Percentiles rank a stretch among this genome's conserved stretches.
These are phyloP conservation scores for Myxozyma neglecta DNA, from an alignment of 805 yeast genomes.

Conservation along the genomic window DNA sequence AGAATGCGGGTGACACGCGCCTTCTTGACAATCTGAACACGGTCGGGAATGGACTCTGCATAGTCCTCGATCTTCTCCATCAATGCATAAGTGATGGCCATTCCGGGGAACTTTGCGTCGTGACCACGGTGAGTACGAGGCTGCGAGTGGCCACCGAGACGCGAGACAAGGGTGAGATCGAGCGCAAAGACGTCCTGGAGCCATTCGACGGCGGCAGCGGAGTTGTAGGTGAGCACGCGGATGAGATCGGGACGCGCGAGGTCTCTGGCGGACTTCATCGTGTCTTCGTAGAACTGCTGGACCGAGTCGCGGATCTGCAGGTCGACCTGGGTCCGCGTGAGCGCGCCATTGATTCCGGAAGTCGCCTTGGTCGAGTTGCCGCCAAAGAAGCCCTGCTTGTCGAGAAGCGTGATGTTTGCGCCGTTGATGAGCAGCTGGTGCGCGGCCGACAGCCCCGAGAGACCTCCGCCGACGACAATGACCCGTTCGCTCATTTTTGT, in stretches of 20 bases:
- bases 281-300: slow-evolving; percentile 62
- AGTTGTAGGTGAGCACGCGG: slow-evolving; percentile 58
- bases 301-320: slow-evolving; percentile 56
- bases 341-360: slow-evolving; percentile 71
- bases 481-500: slow-evolving; percentile 32
- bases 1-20: slow-evolving; percentile 49
- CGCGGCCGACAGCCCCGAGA: slow-evolving; percentile 64
- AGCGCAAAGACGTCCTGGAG: slow-evolving; percentile 61
- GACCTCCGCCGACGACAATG: slow-evolving; percentile 63
- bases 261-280: slow-evolving; percentile 63
- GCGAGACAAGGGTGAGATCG: slow-evolving; percentile 66
- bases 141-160: slow-evolving; percentile 79
- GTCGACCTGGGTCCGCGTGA: slow-evolving; percentile 59
- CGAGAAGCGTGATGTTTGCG: slow-evolving; percentile 53
- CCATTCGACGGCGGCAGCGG: slow-evolving; percentile 72
- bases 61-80: slow-evolving; percentile 52
- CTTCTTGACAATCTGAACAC: slow-evolving; percentile 46
- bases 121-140: slow-evolving; percentile 81
- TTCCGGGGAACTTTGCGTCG: slow-evolving; percentile 63
- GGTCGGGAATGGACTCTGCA: slow-evolving; percentile 47
- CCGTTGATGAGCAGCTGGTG: slow-evolving; percentile 58
- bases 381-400: slow-evolving; percentile 60
- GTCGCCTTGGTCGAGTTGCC: slow-evolving; percentile 70
- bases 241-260: slow-evolving; percentile 61
- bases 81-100: slow-evolving; percentile 60